Conservation (phyloP, 192 early-diverging fungal genomes). For the Podochytrium sp. region DNA sequence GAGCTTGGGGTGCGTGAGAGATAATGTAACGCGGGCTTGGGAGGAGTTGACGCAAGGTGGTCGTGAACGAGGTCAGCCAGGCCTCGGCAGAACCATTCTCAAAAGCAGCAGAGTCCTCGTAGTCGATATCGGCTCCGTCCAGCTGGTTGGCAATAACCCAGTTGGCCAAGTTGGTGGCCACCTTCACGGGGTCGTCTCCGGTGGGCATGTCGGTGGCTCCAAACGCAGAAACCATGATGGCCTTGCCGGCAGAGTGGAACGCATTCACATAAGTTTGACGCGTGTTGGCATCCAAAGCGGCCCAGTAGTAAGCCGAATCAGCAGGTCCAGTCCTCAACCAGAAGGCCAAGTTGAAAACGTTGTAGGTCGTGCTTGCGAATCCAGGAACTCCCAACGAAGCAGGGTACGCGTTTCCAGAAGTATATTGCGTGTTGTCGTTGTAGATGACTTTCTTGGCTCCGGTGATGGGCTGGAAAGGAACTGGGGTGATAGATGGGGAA, state of each 20-base stretch:
- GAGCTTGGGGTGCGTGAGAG: conserved; percentile 43
- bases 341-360: conserved; percentile 45
- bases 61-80: conserved; percentile 41
- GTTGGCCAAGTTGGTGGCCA: conserved; percentile 35
- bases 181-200: conserved; percentile 32
- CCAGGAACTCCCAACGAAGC: conserved; percentile 37
- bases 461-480: not conserved
- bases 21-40: conserved; percentile 35
- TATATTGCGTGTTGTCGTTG: conserved; percentile 38
- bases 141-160: conserved; percentile 39
- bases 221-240: conserved; percentile 39
- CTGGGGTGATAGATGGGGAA: not conserved
- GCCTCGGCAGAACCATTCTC: conserved; percentile 39
- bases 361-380: conserved; percentile 32
- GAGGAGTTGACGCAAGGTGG: conserved; percentile 30
- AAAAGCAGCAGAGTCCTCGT: conserved; percentile 46
- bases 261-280: conserved; percentile 28
- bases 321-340: conserved; percentile 34
- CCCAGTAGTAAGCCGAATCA: conserved; percentile 42
- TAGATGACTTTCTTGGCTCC: conserved; percentile 39
- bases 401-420: conserved; percentile 9
- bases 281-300: conserved; percentile 34
- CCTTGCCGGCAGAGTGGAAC: conserved; percentile 38
- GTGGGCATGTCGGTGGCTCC: conserved; percentile 44
- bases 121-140: conserved; percentile 48